phyloP scores from a whole-genome alignment of 495 filamentous ascomycete genomes.

The Neurospora pannonica region DNA sequence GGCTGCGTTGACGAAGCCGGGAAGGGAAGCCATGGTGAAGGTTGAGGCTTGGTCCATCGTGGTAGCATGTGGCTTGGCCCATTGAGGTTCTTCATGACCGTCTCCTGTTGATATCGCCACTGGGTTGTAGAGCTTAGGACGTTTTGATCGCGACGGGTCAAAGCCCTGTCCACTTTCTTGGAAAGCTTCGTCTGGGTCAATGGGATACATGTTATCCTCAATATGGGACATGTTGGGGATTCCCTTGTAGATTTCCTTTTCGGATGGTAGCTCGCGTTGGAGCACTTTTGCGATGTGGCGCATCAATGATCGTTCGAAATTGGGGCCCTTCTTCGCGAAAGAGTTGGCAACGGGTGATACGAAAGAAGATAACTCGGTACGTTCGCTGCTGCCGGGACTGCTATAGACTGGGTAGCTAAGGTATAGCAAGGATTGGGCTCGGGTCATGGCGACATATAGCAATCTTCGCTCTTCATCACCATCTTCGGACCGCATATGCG shows the following conservation, averaged over 20 bases:
- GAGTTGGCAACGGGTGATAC: constrained; percentile 21
- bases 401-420: constrained; percentile 62
- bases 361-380: constrained; percentile 32
- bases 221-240: constrained; percentile 30
- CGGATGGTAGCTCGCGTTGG: constrained; percentile 27
- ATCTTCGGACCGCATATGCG: constrained; percentile 88
- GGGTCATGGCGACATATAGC: constrained; percentile 96
- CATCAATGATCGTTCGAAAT: constrained; percentile 34
- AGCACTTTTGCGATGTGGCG: constrained; percentile 31
- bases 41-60: constrained; percentile 35
- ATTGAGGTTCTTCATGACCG: constrained; percentile 20
- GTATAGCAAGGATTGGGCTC: constrained; percentile 86
- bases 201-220: constrained; percentile 33
- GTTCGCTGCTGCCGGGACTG: constrained; percentile 21
- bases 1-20: constrained; percentile 35
- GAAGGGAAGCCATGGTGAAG: constrained; percentile 31
- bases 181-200: constrained; percentile 19
- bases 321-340: constrained; percentile 35
- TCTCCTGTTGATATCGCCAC: constrained; percentile 9
- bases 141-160: constrained; percentile 13
- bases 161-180: not conserved
- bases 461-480: constrained; percentile 81
- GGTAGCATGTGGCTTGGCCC: constrained; percentile 26
- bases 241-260: constrained; percentile 28
- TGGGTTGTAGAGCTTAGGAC: constrained; percentile 17